Base-by-base conservation (phyloP, 345 rosid species). In the Draba incana region DNA sequence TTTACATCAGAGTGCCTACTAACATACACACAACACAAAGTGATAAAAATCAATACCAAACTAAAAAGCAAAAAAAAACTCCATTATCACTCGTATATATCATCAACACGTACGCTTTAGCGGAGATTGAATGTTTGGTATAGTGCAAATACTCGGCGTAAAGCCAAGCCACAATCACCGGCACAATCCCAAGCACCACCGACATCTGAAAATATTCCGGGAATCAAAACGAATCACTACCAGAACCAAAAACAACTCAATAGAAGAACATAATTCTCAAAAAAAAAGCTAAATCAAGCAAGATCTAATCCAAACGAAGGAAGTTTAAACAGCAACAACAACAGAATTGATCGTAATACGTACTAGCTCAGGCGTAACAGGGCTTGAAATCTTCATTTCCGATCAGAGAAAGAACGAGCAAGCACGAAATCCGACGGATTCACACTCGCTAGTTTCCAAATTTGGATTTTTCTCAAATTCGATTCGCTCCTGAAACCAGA, bases 1-100 rank as follows among this genome's bases (percentile, higher is more conserved):
- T 67, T 79, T 55, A 91, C 68, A 55, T 94, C 97, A 41, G 96
- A 94, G 54, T 76, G 84, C 84, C 99, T 89, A 84, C 93, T 87
- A 81, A 45, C 63, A 71, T 6, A 42, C 37, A 13, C 4, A 54
- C 28, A 52, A 28, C 20, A 59, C 25, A 24, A 66, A 23, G 6
- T 13, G 20, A 20, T 37, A 16, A 12, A 39, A 57, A 30, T 44
- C 53, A 47, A 49, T 8, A 51, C 8, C 2, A 38, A 54, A 41
- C 8, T 3, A n/a, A 23, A 65, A 62, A 60, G 8, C 51, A 55
- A 48, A 50, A 16, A 57, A 41, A 16, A 57, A 41, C 5, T 64
- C 5, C 43, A 45, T 38, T 5, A 15, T 4, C 61, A 30, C 11
- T 15, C 25, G 53, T 28, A 2, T 35, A 35, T 35, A 35, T 35